Evolutionary conservation across 2,329 filamentous ascomycete genomes (phyloP), one percentile per base, ranked within the genome.

Genomic region (Sclerotinia glacialis): DNA sequence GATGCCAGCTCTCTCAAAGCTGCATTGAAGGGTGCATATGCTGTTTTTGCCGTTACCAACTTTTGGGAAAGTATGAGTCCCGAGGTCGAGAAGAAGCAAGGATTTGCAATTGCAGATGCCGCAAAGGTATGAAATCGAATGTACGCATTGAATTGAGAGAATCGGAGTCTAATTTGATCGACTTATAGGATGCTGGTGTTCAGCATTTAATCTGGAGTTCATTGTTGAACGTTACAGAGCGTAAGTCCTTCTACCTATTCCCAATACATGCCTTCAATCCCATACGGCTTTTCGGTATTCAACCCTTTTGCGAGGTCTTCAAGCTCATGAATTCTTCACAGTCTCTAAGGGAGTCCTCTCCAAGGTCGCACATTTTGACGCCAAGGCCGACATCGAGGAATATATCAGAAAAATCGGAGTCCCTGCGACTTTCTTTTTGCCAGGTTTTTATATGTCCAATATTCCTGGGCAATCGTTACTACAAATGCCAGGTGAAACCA

Each of bases 401-500:
- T 77, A 77, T 12, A 75, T 78, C 47, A 68, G 76, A 40, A 63
- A 69, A 14, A 71, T 73, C n/a, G 79, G 78, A 0, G 74, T 85
- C 5, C 79, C 80, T 14, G 79, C 79, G 56, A 78, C 83, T 0
- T 85, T 83, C 72, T 80, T 82, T 69, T 75, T 80, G 4, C 80
- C 83, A 0, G 83, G 78, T 0, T 78, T 77, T 49, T 86, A 83
- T 68, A 85, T 85, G 83, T 79, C 80, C 69, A 85, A 85, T 66
- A 76, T 81, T 34, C 73, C 72, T 14, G 73, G 71, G 21, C 64
- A 65, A 16, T 71, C 65, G 64, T 71, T 76, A 28, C 68, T 68
- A 16, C 71, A 74, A 67, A 37, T 71, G 31, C 70, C 72, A 40
- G 71, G 71, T 7, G 71, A 74, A 65, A 74, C 75, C 5, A 72